Evolutionary conservation across 2,329 filamentous ascomycete species (phyloP), one percentile per base, ranked within the genome.

Genomic region (Akanthomyces dipterigenus): DNA sequence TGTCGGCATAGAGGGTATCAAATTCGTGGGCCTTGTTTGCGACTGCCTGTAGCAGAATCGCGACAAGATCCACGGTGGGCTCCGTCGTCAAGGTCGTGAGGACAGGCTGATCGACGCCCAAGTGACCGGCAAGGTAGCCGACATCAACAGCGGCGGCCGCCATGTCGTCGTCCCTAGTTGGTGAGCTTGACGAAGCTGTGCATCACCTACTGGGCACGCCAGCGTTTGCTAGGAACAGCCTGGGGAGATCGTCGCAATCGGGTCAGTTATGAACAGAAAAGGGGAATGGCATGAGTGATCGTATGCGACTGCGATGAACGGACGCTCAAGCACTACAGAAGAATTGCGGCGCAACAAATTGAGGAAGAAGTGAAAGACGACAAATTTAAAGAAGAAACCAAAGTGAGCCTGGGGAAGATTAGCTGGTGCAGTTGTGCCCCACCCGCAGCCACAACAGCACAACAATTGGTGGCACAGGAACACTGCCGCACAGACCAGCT

Each of bases 1-100:
- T 98, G 66, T 96, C 90, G 11, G 93, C 88, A 68, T 88, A 91
- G 45, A 96, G 77, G 43, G 87, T 83, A 71, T 96, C 91, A 68
- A 85, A 88, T 69, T 96, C 91, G 68, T 88, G 89, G 40, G 90
- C 91, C 73, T 95, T 96, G 34, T 80, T 78, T 26, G 88, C 83
- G 58, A 98, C 84, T 28, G 89, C 88, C 64, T 85, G 80, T 45
- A 99, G 82, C 57, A 99, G 80, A 46, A 84, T 79, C 62, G 84
- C 82, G 65, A 97, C 89, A 28, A 96, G 85, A 14, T 96, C 91
- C 64, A 82, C 78, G 3, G 92, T 97, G 54, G 90, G 90, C 43
- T 83, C 80, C 62, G 87, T 85, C 45, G 87, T 78, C 67, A 87
- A 75, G 26, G 82, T 79, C 53, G 81, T 77, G 54, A 93, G 72